Percentiles rank a stretch among this genome's conserved stretches.
Conservation (phyloP, 73 alveolate species). For the Stentor roeselii region DNA sequence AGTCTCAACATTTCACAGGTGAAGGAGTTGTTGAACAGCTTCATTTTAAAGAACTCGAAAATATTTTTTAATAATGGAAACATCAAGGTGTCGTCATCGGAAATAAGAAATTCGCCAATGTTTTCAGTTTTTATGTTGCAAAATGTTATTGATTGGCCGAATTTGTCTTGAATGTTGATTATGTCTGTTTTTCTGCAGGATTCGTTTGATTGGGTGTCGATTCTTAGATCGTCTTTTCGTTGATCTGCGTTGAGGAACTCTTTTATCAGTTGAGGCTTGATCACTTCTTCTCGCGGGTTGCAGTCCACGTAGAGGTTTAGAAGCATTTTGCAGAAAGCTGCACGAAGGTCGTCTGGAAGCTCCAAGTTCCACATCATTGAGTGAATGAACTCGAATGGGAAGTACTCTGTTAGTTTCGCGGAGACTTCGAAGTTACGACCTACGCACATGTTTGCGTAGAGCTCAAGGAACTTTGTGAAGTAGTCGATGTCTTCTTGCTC, state of each 20-base stretch:
- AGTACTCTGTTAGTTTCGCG: not conserved
- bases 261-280: not conserved
- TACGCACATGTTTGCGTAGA: not conserved
- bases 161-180: too few relatives aligned
- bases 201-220: not conserved
- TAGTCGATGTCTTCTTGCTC: not conserved
- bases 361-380: not conserved
- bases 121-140: not conserved
- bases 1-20: not conserved
- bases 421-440: slow-evolving; percentile 7
- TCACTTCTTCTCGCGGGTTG: slow-evolving; percentile 15
- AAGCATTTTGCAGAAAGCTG: slow-evolving; percentile 19
- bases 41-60: not conserved
- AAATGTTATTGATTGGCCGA: not conserved
- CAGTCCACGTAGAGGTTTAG: not conserved
- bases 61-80: not conserved
- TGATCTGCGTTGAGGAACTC: not conserved
- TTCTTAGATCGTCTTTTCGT: not conserved
- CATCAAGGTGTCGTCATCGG: not conserved
- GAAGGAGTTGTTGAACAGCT: not conserved
- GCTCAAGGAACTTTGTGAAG: not conserved
- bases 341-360: not conserved
- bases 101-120: not conserved
- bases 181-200: not conserved
- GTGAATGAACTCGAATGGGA: not conserved